Evolutionary conservation across 768 basidiomycete genomes (phyloP), one percentile per base, ranked within the genome.

Genomic region (Infundibulicybe gibba): DNA sequence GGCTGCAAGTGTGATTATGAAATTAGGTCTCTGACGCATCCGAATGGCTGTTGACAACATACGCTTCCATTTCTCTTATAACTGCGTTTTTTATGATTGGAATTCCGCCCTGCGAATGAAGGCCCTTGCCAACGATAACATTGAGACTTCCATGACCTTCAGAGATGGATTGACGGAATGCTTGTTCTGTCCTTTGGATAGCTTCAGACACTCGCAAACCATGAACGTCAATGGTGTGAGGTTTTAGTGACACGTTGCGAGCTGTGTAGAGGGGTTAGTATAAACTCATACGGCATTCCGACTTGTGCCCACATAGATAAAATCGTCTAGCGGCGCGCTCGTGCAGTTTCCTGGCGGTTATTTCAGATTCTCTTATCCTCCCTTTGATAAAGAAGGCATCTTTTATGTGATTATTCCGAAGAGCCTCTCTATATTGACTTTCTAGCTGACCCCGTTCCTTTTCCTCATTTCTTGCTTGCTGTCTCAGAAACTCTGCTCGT

Each of bases 21-120:
- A 35, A 31, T 52, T n/a, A 48, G 45, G n/a, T 32, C 20, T 25
- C 37, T 11, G 8, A 10, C 45, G 41, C 33, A 40, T 8, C 14
- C 44, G 20, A 10, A 20, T 5, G 41, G 11, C 10, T 17, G 30
- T 16, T 16, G 14, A 19, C 4, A n/a, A 53, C 61, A 19, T 33
- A 87, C 87, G 80, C 83, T 41, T 74, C 61, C 83, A 94, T 85
- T 44, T 87, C 74, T 41, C 79, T 77, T 54, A 83, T 80, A 33
- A 97, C 81, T 1, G 86, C 87, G 11, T 87, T 85, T 59, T 89
- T 93, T 56, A 98, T 69, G 60, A 90, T 90, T 1, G 90, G 84
- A 9, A 79, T 71, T 41, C 83, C 78, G 4, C 75, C 69, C 5
- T 72, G 63, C 2, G 89, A 92, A 65, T 97, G 94, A 31, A 87